Evolutionary conservation across 768 basidiomycete species (phyloP).

Genomic region (Chalciporus piperatus): DNA sequence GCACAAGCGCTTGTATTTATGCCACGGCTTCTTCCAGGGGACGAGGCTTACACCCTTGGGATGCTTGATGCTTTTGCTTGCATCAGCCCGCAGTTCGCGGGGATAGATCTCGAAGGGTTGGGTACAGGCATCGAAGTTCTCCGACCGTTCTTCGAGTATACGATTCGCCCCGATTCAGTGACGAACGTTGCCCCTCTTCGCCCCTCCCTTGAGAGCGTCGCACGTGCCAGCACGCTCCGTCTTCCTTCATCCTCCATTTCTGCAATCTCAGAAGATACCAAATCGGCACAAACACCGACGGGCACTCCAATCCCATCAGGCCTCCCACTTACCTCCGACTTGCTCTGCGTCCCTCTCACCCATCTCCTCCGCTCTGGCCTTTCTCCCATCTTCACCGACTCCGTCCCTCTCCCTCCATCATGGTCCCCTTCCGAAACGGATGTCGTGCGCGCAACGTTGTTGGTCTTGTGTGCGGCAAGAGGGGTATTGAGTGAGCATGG

Average conservation of each 20-base stretch:
- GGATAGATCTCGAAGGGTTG: slow-evolving; percentile 21
- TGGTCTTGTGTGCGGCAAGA: slow-evolving; percentile 53
- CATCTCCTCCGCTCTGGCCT: slow-evolving; percentile 80
- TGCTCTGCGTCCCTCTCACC: slow-evolving; percentile 67
- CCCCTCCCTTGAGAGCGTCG: slow-evolving; percentile 54
- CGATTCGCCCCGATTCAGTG: slow-evolving; percentile 40
- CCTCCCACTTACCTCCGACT: slow-evolving; percentile 56
- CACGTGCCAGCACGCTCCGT: slow-evolving; percentile 52
- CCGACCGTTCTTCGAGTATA: slow-evolving; percentile 56
- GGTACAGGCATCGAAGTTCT: slow-evolving; percentile 29
- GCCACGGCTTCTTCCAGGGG: slow-evolving; percentile 60
- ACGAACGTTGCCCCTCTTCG: slow-evolving; percentile 50
- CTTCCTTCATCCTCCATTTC: slow-evolving; percentile 15
- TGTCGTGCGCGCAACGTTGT: slow-evolving; percentile 64
- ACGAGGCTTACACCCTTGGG: slow-evolving; percentile 57
- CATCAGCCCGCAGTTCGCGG: slow-evolving; percentile 19
- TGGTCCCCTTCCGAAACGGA: slow-evolving; percentile 85
- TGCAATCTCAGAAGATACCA: background rate
- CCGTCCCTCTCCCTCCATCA: slow-evolving; percentile 47
- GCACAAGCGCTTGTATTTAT: slow-evolving; percentile 63
- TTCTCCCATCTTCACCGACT: slow-evolving; percentile 58
- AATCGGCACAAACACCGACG: background rate
- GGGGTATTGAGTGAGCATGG: slow-evolving; percentile 44
- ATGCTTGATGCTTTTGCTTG: slow-evolving; percentile 31
- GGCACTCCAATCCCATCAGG: slow-evolving; percentile 23